Percentiles rank a stretch among this genome's conserved stretches.
Conservation (phyloP, 2,329 filamentous ascomycete species). For the Fusarium palustre region DNA sequence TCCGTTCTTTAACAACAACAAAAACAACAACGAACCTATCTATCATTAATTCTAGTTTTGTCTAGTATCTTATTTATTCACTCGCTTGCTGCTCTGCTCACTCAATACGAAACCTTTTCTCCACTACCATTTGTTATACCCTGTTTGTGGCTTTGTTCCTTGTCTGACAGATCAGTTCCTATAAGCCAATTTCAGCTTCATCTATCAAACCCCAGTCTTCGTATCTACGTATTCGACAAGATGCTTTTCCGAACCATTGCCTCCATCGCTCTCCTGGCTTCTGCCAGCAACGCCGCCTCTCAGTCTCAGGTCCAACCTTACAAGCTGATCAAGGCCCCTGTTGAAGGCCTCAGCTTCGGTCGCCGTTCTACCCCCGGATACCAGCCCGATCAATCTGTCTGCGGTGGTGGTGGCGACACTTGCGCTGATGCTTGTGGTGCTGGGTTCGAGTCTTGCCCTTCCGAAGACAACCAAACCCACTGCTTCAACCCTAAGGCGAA, state of each 20-base stretch:
- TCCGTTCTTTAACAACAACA: conserved; percentile 44
- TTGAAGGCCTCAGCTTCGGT: conserved; percentile 56
- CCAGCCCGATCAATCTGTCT: conserved; percentile 61
- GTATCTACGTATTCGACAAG: conserved; percentile 34
- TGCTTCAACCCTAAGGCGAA: conserved; percentile 66
- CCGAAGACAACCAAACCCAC: conserved; percentile 63
- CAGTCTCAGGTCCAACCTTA: conserved; percentile 50
- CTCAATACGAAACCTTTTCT: conserved; percentile 31
- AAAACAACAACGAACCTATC: conserved; percentile 16
- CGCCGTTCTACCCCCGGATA: conserved; percentile 62
- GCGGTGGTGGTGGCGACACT: conserved; percentile 59
- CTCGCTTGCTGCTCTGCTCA: conserved; percentile 15
- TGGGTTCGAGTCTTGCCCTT: conserved; percentile 62
- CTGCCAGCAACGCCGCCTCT: conserved; percentile 50
- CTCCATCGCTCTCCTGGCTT: conserved; percentile 53
- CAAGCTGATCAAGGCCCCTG: conserved; percentile 53
- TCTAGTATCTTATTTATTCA: conserved; percentile 18
- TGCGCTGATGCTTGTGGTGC: conserved; percentile 68
- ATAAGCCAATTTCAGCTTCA: conserved; percentile 31
- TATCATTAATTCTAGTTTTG: conserved; percentile 31
- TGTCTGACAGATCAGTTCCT: conserved; percentile 32
- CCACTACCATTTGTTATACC: conserved; percentile 35
- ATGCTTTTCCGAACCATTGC: conserved; percentile 54
- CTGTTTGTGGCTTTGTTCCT: conserved; percentile 41
- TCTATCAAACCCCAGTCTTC: conserved; percentile 15